Evolutionary conservation across 176 grass and related monocot genomes (phyloP), one percentile per base, ranked within the genome.

Genomic region (Cenchrus americanus): DNA sequence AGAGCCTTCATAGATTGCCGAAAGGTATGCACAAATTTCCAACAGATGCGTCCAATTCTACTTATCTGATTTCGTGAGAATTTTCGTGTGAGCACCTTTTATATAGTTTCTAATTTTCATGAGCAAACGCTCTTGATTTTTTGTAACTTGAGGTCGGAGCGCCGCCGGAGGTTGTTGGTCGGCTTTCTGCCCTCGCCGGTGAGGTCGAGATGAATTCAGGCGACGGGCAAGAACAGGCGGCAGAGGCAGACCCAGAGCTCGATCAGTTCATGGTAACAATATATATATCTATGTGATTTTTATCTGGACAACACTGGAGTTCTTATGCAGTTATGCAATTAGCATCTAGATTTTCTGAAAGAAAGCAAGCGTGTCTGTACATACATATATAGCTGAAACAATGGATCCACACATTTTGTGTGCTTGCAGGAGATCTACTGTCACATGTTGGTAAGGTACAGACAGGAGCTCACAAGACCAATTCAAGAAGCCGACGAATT

Each of bases 221-320:
- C 47, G 63, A 73, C 43, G 81, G 54, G 12, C 54, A 48, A 18
- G 47, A 75, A 79, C 66, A 15, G 17, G 78, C 66, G 15, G 50
- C 84, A 30, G 95, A 94, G 15, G 44, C 84, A 23, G 95, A 94
- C 69, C 88, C 95, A 18, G 95, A 97, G 92, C 92, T 97, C 22
- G 92, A 97, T 82, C 84, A 91, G 78, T 97, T 97, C 76, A 97
- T 97, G 95, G 95, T 86, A 75, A 84, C 66, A 24, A 14, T 12
- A 47, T 53, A 19, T 60, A 48, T 57, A 41, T 24, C 5, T 19
- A 13, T 81, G 46, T 21, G 62, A 43, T 47, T 18, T 54, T 64
- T 65, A 66, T 13, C 55, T 67, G 51, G 14, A 72, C 4, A 37
- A 37, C 34, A 37, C 34, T 37, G 34, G 34, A 8, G 13, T 62